Evolutionary conservation across 140 eudicot species (phyloP), one percentile per base, ranked within the genome.

Genomic region (Stevia rebaudiana): DNA sequence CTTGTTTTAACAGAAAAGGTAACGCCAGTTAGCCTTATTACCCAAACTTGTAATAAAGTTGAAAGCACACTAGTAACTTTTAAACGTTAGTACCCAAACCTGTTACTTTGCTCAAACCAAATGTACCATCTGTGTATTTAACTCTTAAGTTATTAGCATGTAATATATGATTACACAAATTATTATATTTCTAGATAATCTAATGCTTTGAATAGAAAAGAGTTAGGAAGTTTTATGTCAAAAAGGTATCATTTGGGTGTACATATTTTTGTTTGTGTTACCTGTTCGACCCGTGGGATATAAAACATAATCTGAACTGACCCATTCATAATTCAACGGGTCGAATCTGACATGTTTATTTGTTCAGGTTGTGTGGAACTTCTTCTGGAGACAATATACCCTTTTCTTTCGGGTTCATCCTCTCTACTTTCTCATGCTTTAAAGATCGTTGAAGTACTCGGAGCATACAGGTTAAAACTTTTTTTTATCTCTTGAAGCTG

Each of bases 391-490:
- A 88, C 78, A 17, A 76, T 94, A 67, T 71, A 80, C 56, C 99
- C 99, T 21, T 85, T 88, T 66, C 82, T 94, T 63, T 82, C 81
- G 22, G 83, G 87, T 22, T 79, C 97, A 49, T 94, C 99, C 12
- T 79, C 95, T 30, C 66, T 94, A 62, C 86, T 88, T 53, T 77
- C 84, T 54, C 82, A 83, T 64, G 77, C 94, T 36, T 69, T 94
- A 68, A 83, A 86, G 83, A 94, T 88, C 67, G 86, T 94, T 46
- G 95, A 94, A 81, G 90, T 94, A 75, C 97, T 94, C 44, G 99
- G 99, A 61, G 90, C 99, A 39, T 88, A 85, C 62, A 81, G 95
- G 98, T 91, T 59, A 47, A 59, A 18, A 33, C 62, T 50, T 28
- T 35, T 28, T 35, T 30, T 57, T 11, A 63, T 52, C 37, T 18